Evolutionary conservation across 148 eudicot genomes (phyloP).

Genomic region (Rhododendron vialii): DNA sequence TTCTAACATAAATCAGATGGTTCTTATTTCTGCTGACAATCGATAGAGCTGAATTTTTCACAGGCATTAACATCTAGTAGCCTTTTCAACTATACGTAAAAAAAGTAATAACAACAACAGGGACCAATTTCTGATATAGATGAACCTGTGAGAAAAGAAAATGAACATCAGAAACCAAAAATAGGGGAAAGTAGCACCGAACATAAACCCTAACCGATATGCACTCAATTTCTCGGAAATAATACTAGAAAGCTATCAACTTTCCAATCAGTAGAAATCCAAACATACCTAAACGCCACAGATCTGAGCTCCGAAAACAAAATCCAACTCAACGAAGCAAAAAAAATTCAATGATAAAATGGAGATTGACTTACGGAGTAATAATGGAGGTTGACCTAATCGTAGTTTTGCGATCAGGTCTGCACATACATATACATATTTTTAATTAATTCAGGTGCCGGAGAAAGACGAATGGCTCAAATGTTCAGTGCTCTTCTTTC

Average conservation of each 20-base stretch:
- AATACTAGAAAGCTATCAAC: background rate
- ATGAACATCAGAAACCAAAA: background rate
- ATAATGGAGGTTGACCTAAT: background rate
- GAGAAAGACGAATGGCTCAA: background rate
- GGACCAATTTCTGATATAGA: background rate
- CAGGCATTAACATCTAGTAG: background rate
- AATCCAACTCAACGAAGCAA: background rate
- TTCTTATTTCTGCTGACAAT: background rate
- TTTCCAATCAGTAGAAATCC: background rate
- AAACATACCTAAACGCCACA: background rate
- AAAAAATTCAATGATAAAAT: background rate
- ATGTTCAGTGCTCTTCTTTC: background rate
- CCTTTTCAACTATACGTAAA: background rate
- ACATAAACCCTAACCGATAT: background rate
- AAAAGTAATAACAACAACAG: background rate
- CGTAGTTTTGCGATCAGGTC: background rate
- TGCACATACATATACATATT: no score
- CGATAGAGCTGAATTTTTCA: background rate
- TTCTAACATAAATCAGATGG: background rate
- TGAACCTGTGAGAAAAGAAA: background rate
- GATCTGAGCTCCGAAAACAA: conserved; percentile 6
- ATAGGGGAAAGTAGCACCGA: background rate
- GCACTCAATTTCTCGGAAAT: background rate
- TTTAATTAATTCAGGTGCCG: background rate
- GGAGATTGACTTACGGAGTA: background rate